Percentiles rank a stretch among this genome's conserved stretches.
These are phyloP conservation scores for Teunomyces pallodes DNA, from an alignment of 805 yeast species.

Conservation along the genomic window DNA sequence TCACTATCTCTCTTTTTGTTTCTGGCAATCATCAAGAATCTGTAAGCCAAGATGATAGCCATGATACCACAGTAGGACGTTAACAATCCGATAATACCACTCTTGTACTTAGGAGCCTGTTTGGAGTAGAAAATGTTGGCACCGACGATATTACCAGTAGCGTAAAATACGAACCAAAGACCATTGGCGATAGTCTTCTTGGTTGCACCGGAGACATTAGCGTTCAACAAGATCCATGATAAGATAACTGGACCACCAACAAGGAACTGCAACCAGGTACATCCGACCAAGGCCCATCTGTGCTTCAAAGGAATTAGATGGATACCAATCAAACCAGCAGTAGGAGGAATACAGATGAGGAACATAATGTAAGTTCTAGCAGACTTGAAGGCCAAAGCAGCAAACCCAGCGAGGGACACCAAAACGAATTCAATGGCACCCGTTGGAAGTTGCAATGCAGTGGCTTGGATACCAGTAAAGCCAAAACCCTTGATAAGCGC, in stretches of 20 bases:
- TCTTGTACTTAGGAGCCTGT: constrained; percentile 23
- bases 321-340: constrained; percentile 26
- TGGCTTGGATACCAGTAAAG: constrained; percentile 41
- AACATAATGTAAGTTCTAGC: constrained; percentile 15
- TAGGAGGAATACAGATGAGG: constrained; percentile 17
- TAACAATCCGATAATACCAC: constrained; percentile 24
- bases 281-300: constrained; percentile 27
- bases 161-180: constrained; percentile 22
- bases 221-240: constrained; percentile 22
- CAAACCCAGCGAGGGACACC: constrained; percentile 37
- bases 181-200: constrained; percentile 22
- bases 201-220: constrained; percentile 22
- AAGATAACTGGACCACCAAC: constrained; percentile 30
- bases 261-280: constrained; percentile 29
- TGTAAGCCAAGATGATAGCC: constrained; percentile 9
- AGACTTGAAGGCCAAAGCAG: constrained; percentile 18
- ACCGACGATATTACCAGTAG: constrained; percentile 30
- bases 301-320: constrained; percentile 15
- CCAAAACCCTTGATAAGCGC: constrained; percentile 52
- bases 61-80: constrained; percentile 21
- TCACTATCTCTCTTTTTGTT: constrained; percentile 48
- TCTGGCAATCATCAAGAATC: constrained; percentile 53
- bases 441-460: constrained; percentile 53
- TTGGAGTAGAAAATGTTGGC: constrained; percentile 21
- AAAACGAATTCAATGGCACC: constrained; percentile 52